These are phyloP conservation scores for Pythium aristosporum DNA, from an alignment of 352 stramenopile species.

Conservation along the genomic window DNA sequence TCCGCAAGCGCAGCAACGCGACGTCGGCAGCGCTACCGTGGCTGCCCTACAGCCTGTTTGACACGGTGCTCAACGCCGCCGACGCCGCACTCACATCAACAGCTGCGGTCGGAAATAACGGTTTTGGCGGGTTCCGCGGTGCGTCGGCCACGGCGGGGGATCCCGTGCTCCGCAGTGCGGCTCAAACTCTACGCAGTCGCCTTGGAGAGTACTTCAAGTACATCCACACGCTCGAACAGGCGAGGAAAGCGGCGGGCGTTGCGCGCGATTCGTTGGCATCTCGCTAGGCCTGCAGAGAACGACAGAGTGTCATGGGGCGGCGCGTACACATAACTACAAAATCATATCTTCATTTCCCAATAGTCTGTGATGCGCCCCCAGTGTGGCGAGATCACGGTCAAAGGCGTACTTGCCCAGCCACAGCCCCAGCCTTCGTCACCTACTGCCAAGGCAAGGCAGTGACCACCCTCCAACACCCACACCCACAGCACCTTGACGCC, in stretches of 20 bases:
- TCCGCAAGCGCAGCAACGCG: slow-evolving; percentile 38
- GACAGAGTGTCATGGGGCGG: too few relatives aligned
- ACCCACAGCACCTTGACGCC: too few relatives aligned
- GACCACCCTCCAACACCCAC: too few relatives aligned
- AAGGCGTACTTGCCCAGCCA: too few relatives aligned
- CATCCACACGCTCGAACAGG: slow-evolving; percentile 49
- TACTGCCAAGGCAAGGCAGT: too few relatives aligned
- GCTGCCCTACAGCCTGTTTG: slow-evolving; percentile 72
- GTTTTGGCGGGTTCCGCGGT: slow-evolving; percentile 10
- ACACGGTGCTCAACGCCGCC: slow-evolving; percentile 52
- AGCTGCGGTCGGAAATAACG: background rate
- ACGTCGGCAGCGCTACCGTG: slow-evolving; percentile 40
- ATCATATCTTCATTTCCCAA: too few relatives aligned
- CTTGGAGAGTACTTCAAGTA: slow-evolving; percentile 57
- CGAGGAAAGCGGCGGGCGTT: slow-evolving; percentile 43
- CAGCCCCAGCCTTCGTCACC: too few relatives aligned
- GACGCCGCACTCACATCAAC: slow-evolving; percentile 36
- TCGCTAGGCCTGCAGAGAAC: slow-evolving; percentile 4
- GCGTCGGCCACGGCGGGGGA: slow-evolving; percentile 13
- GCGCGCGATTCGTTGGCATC: slow-evolving; percentile 31
- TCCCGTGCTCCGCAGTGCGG: slow-evolving; percentile 29
- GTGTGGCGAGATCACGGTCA: too few relatives aligned
- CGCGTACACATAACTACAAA: too few relatives aligned
- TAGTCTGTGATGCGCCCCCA: too few relatives aligned
- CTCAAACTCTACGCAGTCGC: slow-evolving; percentile 40